phyloP scores from a whole-genome alignment of 208 protist genomes.

The Angomonas desouzai region DNA sequence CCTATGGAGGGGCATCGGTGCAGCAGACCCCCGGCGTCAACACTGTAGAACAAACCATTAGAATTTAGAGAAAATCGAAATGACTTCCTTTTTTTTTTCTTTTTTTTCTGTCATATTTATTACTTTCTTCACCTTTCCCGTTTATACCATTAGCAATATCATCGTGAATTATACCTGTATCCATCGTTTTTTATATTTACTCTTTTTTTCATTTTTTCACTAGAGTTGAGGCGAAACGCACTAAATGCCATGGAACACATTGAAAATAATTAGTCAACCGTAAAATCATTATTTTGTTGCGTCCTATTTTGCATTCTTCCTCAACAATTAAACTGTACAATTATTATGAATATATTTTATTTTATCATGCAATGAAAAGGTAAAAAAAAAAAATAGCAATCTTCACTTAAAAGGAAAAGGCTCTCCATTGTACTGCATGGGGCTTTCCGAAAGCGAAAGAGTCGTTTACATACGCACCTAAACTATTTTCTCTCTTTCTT shows the following conservation, averaged over 20 bases:
- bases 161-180: too few species aligned
- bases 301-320: slow-evolving; percentile 4
- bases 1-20: neutral
- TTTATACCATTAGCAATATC: neutral
- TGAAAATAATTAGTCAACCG: too few species aligned
- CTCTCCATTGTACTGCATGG: too few species aligned
- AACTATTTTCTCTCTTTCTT: slow-evolving; percentile 7
- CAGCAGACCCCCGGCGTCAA: neutral
- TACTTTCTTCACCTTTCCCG: neutral
- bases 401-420: too few species aligned
- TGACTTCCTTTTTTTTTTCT: slow-evolving; percentile 4
- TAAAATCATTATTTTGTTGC: too few species aligned
- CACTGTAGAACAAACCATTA: slow-evolving; percentile 2
- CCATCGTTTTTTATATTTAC: neutral
- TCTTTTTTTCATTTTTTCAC: neutral
- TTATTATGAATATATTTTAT: neutral
- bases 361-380: neutral
- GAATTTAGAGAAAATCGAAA: slow-evolving; percentile 6
- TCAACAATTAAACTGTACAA: neutral
- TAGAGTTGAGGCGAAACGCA: too few species aligned
- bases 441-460: too few species aligned
- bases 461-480: neutral
- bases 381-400: neutral
- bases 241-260: too few species aligned
- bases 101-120: slow-evolving; percentile 3